Evolutionary conservation across 805 yeast species (phyloP).

Genomic region (Teunomyces lycoperdinae): DNA sequence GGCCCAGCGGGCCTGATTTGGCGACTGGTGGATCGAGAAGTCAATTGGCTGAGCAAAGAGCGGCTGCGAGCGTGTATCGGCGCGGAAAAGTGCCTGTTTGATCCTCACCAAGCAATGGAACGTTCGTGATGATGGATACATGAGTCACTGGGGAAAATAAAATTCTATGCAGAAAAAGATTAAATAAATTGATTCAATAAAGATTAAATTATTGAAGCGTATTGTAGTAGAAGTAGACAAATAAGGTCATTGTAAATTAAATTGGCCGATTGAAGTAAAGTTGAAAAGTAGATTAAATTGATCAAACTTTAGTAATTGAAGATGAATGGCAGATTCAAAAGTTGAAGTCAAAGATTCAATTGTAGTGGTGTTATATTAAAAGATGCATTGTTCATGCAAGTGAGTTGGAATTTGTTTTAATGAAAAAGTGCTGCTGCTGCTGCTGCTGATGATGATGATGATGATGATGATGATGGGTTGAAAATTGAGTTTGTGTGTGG

Average conservation of each 20-base stretch:
- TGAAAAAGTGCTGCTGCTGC: too few relatives aligned
- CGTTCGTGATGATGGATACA: not conserved
- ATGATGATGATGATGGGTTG: too few relatives aligned
- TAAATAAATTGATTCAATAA: not conserved
- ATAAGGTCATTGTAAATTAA: too few relatives aligned
- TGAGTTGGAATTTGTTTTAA: not conserved
- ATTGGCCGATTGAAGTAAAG: too few relatives aligned
- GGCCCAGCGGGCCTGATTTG: conserved; percentile 24
- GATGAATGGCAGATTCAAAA: too few relatives aligned
- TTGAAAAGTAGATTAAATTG: too few relatives aligned
- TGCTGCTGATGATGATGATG: too few relatives aligned
- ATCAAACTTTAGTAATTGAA: too few relatives aligned
- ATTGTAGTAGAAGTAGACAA: too few relatives aligned
- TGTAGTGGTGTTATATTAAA: not conserved
- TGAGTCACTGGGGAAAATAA: not conserved
- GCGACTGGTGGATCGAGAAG: conserved; percentile 22
- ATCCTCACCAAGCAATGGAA: conserved; percentile 17
- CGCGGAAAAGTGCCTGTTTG: conserved; percentile 22
- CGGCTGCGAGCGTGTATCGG: conserved; percentile 5
- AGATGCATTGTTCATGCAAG: not conserved
- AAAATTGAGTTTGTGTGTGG: too few relatives aligned
- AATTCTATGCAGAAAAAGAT: not conserved
- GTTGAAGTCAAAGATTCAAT: not conserved
- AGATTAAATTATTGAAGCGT: too few relatives aligned
- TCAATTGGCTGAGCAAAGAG: conserved; percentile 27